phyloP scores from a whole-genome alignment of 805 yeast genomes.

The Metschnikowia shivogae region DNA sequence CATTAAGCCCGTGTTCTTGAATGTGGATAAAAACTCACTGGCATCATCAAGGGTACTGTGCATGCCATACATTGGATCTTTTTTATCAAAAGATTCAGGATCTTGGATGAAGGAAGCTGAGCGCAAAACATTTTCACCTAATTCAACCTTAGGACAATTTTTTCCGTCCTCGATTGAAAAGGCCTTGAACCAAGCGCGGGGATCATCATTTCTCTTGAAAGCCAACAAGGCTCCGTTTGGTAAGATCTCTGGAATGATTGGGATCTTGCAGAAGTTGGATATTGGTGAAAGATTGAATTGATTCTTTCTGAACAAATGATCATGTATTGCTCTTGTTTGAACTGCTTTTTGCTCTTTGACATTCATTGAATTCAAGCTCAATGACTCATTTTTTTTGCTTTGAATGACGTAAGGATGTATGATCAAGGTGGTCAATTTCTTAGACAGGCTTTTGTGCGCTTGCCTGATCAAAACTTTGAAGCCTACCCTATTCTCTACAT shows the following conservation, averaged over 20 bases:
- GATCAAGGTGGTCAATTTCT: conserved; percentile 37
- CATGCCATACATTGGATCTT: conserved; percentile 51
- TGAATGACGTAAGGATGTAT: conserved; percentile 55
- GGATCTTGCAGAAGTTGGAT: conserved; percentile 51
- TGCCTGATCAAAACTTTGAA: conserved; percentile 50
- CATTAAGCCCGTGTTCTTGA: conserved; percentile 50
- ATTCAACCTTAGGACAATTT: conserved; percentile 36
- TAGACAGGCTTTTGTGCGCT: conserved; percentile 32
- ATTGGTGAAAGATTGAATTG: conserved; percentile 33
- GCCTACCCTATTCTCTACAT: conserved; percentile 48
- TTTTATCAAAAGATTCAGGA: conserved; percentile 6
- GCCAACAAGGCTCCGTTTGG: conserved; percentile 61
- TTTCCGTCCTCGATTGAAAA: conserved; percentile 24
- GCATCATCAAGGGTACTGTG: conserved; percentile 42
- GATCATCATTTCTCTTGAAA: conserved; percentile 44
- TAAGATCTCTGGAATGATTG: conserved; percentile 42
- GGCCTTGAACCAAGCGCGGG: conserved; percentile 40
- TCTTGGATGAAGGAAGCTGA: conserved; percentile 37
- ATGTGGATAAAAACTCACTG: conserved; percentile 37
- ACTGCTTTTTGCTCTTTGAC: conserved; percentile 26
- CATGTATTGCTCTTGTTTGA: conserved; percentile 19
- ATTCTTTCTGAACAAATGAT: conserved; percentile 16
- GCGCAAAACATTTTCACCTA: conserved; percentile 48
- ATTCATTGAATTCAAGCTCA: conserved; percentile 26
- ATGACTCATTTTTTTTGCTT: conserved; percentile 28